phyloP scores from a whole-genome alignment of 345 rosid species.

The thale cress (Arabidopsis thaliana) region TAIR10.1 NC_003071.7:9444001-9444500 shows the following conservation, averaged over 20 bases:
- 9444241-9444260: conserved; percentile 41
- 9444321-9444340: neutral
- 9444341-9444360: neutral
- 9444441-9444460: conserved; percentile 37
- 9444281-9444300: neutral
- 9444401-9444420: conserved; percentile 32
- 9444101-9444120: conserved; percentile 71
- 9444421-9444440: conserved; percentile 20
- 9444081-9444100: conserved; percentile 55
- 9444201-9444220: conserved; percentile 43
- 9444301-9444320: neutral
- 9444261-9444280: conserved; percentile 1
- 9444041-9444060: conserved; percentile 55
- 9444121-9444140: conserved; percentile 64
- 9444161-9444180: conserved; percentile 26
- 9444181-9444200: conserved; percentile 26
- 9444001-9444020: conserved; percentile 47
- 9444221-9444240: conserved; percentile 39
- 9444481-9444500: neutral
- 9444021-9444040: conserved; percentile 51
- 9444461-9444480: conserved; percentile 24
- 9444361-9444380: neutral
- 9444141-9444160: conserved; percentile 43
- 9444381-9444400: conserved; percentile 24
- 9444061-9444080: conserved; percentile 30